These are phyloP conservation scores for Pterocarpus macrocarpus DNA, from an alignment of 306 rosid species.

Conservation along the genomic window DNA sequence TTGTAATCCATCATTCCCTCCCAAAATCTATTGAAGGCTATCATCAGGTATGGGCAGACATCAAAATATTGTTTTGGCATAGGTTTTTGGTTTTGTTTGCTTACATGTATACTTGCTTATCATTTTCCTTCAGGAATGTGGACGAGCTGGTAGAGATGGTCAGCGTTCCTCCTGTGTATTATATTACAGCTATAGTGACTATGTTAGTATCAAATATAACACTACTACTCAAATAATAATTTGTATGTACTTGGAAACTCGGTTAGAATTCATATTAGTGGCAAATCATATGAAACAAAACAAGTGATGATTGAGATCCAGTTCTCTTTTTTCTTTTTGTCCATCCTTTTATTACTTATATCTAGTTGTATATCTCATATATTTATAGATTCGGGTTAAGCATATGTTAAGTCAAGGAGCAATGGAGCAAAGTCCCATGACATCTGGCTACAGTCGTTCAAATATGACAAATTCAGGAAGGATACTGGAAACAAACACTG, in stretches of 20 bases:
- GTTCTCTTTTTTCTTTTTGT: slow-evolving; percentile 5
- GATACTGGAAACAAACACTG: slow-evolving; percentile 87
- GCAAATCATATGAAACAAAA: slow-evolving; percentile 36
- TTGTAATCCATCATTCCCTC: slow-evolving; percentile 96
- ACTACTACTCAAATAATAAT: slow-evolving; percentile 32
- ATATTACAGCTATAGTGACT: slow-evolving; percentile 92
- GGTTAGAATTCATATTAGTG: slow-evolving; percentile 22
- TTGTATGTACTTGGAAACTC: slow-evolving; percentile 12
- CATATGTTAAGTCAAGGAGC: slow-evolving; percentile 89
- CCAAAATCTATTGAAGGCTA: slow-evolving; percentile 99
- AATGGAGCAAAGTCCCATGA: slow-evolving; percentile 69
- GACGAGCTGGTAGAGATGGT: slow-evolving; percentile 99
- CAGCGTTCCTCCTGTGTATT: slow-evolving; percentile 87
- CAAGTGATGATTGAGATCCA: slow-evolving; percentile 34
- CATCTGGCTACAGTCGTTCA: slow-evolving; percentile 68
- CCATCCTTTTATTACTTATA: slow-evolving; percentile 21
- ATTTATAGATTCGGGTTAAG: slow-evolving; percentile 84
- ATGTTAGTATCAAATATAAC: slow-evolving; percentile 61
- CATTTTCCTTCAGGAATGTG: slow-evolving; percentile 82
- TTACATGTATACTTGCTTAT: slow-evolving; percentile 28
- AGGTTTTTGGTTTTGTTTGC: slow-evolving; percentile 40
- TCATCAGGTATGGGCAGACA: slow-evolving; percentile 76
- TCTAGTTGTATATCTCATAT: slow-evolving; percentile 33
- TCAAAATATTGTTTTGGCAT: slow-evolving; percentile 35
- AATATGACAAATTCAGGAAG: slow-evolving; percentile 76